phyloP scores from a whole-genome alignment of 305 asterid species.

The Withania somnifera region DNA sequence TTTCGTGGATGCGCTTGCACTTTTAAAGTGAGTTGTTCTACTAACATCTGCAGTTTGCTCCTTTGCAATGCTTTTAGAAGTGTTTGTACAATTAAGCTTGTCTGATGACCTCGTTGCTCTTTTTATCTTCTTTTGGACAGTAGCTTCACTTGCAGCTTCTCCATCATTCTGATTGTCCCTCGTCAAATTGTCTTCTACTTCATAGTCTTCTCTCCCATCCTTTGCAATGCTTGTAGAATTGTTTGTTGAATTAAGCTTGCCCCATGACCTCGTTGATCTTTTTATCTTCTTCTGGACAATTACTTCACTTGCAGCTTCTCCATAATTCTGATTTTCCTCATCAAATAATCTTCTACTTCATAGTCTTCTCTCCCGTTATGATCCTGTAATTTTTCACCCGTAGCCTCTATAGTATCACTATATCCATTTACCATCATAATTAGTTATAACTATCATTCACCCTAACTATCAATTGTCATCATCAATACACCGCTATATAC shows the following conservation, averaged over 20 bases:
- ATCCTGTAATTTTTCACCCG: background rate
- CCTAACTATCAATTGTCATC: too few relatives aligned
- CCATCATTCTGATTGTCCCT: background rate
- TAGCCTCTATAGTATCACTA: too few relatives aligned
- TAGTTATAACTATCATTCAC: too few relatives aligned
- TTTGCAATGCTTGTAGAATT: background rate
- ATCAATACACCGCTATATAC: too few relatives aligned
- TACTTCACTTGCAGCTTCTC: background rate
- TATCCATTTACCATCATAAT: too few relatives aligned
- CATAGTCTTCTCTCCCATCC: background rate
- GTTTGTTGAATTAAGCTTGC: background rate
- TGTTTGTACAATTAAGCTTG: background rate
- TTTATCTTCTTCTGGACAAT: background rate
- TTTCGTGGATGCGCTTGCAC: slow-evolving; percentile 5
- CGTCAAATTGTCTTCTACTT: background rate
- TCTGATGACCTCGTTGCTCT: background rate
- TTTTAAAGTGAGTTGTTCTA: slow-evolving; percentile 6
- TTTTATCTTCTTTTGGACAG: background rate
- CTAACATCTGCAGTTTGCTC: slow-evolving; percentile 9
- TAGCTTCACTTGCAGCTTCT: background rate
- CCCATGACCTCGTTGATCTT: background rate
- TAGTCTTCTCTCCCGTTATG: background rate
- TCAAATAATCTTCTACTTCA: background rate
- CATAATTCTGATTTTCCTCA: background rate
- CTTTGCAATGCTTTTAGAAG: slow-evolving; percentile 14